Conservation (phyloP, 352 stramenopile genomes). For the Phytophthora colocasiae region DNA sequence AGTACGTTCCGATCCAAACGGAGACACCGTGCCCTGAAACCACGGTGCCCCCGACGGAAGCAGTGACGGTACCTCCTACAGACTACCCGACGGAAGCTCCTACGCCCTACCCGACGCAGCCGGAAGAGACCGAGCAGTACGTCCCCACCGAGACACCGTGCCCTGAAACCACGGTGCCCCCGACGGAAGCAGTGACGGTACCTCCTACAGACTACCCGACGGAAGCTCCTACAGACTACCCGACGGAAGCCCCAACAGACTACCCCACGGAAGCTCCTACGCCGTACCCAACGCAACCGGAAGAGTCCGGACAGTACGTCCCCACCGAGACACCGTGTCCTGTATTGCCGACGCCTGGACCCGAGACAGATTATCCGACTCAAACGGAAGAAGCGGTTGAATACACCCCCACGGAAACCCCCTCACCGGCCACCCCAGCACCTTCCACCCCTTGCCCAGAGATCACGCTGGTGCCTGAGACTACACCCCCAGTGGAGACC, state of each 20-base stretch:
- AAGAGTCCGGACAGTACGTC: conserved; percentile 1
- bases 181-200: neutral
- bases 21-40: conserved; percentile 19
- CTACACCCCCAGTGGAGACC: conserved; percentile 5
- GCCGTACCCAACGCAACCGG: neutral
- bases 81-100: neutral
- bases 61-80: neutral
- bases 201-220: neutral
- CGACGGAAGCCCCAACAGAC: neutral
- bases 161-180: conserved; percentile 6
- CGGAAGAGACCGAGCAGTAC: neutral
- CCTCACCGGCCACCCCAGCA: neutral
- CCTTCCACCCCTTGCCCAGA: conserved; percentile 1
- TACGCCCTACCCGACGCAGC: neutral
- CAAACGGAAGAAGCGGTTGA: neutral
- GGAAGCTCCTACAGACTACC: conserved; percentile 7
- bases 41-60: neutral
- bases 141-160: conserved; percentile 7
- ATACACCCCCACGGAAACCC: conserved; percentile 1
- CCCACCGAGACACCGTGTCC: conserved; percentile 28
- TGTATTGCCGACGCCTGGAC: conserved; percentile 9
- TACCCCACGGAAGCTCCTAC: neutral
- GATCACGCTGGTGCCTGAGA: conserved; percentile 22
- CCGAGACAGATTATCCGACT: conserved; percentile 3
- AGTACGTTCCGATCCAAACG: neutral